A percentile compares a stretch with the other conserved stretches of the same genome.
Evolutionary conservation across 2,329 filamentous ascomycete genomes (phyloP).

Genomic region (Xylaria sp.): DNA sequence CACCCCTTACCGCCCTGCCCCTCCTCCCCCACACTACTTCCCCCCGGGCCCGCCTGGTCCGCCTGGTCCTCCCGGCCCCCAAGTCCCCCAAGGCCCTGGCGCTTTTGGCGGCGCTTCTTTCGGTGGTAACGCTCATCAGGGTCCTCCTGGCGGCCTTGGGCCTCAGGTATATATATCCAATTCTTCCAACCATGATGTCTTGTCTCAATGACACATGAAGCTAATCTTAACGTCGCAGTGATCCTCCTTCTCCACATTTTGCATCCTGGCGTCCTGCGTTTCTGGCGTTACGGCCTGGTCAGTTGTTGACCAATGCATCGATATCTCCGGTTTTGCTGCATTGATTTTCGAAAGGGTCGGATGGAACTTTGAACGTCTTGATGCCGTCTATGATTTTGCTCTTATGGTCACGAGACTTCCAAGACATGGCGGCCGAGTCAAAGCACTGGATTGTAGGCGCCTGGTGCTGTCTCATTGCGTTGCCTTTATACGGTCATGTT

Average conservation of each 20-base stretch:
- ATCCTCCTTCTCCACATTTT: conserved; percentile 32
- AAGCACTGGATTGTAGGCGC: conserved; percentile 19
- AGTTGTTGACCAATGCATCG: conserved; percentile 38
- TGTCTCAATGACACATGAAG: not conserved
- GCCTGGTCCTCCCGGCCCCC: conserved; percentile 39
- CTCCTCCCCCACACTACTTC: conserved; percentile 50
- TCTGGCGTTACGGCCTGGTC: conserved; percentile 42
- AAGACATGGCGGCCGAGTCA: conserved; percentile 17
- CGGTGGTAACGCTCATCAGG: conserved; percentile 37
- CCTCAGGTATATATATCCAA: conserved; percentile 41
- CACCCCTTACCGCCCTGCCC: conserved; percentile 94
- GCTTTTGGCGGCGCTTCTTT: conserved; percentile 37
- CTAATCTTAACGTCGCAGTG: conserved; percentile 28
- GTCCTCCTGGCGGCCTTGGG: conserved; percentile 41
- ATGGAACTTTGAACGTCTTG: conserved; percentile 27
- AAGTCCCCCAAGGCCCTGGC: conserved; percentile 38
- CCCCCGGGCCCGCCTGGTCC: conserved; percentile 40
- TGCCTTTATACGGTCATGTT: conserved; percentile 35
- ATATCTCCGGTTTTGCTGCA: conserved; percentile 39
- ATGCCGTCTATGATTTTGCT: conserved; percentile 32
- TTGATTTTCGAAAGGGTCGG: conserved; percentile 33
- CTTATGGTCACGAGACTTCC: conserved; percentile 26
- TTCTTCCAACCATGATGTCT: not conserved
- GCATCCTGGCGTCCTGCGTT: conserved; percentile 45
- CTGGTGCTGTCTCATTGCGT: conserved; percentile 33